These are phyloP conservation scores for Terfezia boudieri DNA, from an alignment of 495 filamentous ascomycete genomes.

Conservation along the genomic window DNA sequence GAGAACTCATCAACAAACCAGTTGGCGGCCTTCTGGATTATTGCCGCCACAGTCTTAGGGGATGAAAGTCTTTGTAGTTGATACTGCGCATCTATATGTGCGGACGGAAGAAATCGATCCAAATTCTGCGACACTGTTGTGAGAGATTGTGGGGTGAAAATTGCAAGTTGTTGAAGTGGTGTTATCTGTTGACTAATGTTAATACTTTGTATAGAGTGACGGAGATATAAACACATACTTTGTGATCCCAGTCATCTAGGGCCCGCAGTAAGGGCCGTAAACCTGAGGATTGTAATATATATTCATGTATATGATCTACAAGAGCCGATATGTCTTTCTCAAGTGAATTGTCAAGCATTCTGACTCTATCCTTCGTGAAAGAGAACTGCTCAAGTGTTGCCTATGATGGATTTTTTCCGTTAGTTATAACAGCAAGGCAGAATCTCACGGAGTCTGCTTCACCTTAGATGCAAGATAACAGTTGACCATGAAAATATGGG, in stretches of 20 bases:
- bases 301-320: constrained; percentile 36
- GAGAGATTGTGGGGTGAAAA: constrained; percentile 42
- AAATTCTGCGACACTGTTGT: constrained; percentile 47
- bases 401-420: neutral
- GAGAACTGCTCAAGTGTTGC: constrained; percentile 28
- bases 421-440: no score
- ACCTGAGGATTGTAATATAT: constrained; percentile 53
- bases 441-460: neutral
- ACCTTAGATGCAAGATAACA: constrained; percentile 38
- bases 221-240: neutral
- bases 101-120: constrained; percentile 80
- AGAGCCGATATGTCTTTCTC: constrained; percentile 25
- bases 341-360: constrained; percentile 27
- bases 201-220: neutral
- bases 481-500: constrained; percentile 64
- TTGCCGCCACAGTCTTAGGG: constrained; percentile 40
- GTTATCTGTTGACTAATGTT: constrained; percentile 5
- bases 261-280: constrained; percentile 45
- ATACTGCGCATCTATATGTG: constrained; percentile 73
- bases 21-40: constrained; percentile 67
- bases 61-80: constrained; percentile 53
- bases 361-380: constrained; percentile 29
- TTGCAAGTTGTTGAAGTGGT: constrained; percentile 27
- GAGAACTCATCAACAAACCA: constrained; percentile 82
- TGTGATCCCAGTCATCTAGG: constrained; percentile 25